A percentile compares a stretch with the other conserved stretches of the same genome.
Evolutionary conservation across 208 protist species (phyloP).

Genomic region (Blastocrithidia nonstop): DNA sequence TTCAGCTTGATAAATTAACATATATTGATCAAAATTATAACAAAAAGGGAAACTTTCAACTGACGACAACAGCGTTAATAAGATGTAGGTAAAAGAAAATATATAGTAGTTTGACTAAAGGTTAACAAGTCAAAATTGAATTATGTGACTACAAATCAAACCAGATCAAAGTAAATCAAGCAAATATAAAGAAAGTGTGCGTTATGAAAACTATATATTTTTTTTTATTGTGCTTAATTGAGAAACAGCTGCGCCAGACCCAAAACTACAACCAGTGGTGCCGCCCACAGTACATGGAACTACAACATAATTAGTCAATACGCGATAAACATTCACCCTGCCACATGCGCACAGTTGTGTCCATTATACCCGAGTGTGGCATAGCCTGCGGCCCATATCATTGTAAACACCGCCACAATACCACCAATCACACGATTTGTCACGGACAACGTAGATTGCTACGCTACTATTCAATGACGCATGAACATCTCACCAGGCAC

Average conservation of each 20-base stretch:
- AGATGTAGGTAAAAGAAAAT: too few relatives aligned
- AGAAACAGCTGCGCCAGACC: constrained; percentile 46
- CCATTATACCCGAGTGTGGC: constrained; percentile 79
- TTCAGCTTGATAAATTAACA: too few relatives aligned
- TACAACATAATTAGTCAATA: constrained; percentile 77
- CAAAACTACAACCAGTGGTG: constrained; percentile 17
- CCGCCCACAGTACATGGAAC: constrained; percentile 46
- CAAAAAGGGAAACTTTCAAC: too few relatives aligned
- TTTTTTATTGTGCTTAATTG: constrained; percentile 32
- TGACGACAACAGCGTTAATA: too few relatives aligned
- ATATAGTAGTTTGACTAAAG: too few relatives aligned
- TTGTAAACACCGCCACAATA: constrained; percentile 63
- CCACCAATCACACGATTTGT: constrained; percentile 76
- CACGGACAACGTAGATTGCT: constrained; percentile 79
- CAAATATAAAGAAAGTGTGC: too few relatives aligned
- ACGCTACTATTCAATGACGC: constrained; percentile 80
- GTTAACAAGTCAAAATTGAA: too few relatives aligned
- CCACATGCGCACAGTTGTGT: constrained; percentile 58
- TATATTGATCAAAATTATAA: too few relatives aligned
- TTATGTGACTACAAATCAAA: too few relatives aligned
- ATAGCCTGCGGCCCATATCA: constrained; percentile 72
- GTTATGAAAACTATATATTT: too few relatives aligned
- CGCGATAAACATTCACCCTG: constrained; percentile 69
- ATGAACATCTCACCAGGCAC: constrained; percentile 87
- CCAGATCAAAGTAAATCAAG: too few relatives aligned